phyloP scores from a whole-genome alignment of 108 stramenopile species.

The Nitzschia sp. region DNA sequence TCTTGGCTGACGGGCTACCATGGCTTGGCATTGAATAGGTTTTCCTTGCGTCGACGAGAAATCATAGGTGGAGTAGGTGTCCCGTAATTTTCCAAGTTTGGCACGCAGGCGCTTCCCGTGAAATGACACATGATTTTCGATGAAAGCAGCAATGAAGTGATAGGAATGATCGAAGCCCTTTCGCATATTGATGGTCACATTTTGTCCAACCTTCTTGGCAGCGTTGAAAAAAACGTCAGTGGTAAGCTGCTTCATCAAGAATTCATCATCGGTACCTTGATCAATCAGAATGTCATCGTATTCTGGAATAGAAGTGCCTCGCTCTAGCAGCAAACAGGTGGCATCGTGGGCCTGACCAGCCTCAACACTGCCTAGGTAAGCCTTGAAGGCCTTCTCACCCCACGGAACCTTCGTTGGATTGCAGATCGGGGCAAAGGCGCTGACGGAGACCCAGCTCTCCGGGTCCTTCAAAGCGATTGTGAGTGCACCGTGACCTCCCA shows the following conservation, averaged over 20 bases:
- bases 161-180: constrained; percentile 95
- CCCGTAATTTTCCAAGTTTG: constrained; percentile 25
- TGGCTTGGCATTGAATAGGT: constrained; percentile 74
- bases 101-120: constrained; percentile 72
- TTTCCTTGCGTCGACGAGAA: constrained; percentile 47
- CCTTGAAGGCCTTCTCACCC: constrained; percentile 96
- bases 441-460: constrained; percentile 60
- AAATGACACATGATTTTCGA: constrained; percentile 87
- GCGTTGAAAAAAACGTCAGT: constrained; percentile 61
- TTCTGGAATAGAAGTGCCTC: constrained; percentile 8
- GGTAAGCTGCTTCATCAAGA: constrained; percentile 60
- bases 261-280: constrained; percentile 80
- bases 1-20: constrained; percentile 81
- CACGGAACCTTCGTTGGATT: constrained; percentile 90
- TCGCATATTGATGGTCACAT: constrained; percentile 71
- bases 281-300: constrained; percentile 85
- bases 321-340: constrained; percentile 50
- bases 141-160: constrained; percentile 87
- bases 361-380: constrained; percentile 87
- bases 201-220: constrained; percentile 64
- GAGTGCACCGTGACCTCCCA: constrained; percentile 91
- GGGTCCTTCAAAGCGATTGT: constrained; percentile 79
- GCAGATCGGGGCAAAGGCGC: constrained; percentile 95
- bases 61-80: constrained; percentile 32
- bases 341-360: constrained; percentile 89